These are phyloP conservation scores for Nicotiana rustica DNA, from an alignment of 305 asterid species.

Conservation along the genomic window DNA sequence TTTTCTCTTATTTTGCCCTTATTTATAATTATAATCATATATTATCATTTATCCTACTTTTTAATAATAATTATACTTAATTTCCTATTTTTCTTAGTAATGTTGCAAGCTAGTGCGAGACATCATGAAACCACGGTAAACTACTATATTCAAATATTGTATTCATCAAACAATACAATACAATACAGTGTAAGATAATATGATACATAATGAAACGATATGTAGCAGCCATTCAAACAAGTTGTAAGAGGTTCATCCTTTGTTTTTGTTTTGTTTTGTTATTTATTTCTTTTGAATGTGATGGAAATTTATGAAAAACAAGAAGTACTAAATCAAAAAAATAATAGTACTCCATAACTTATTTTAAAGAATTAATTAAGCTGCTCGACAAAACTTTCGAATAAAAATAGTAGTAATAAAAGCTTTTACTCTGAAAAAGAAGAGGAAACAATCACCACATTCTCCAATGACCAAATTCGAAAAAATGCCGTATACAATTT, in stretches of 20 bases:
- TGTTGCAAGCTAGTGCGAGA: too few relatives aligned
- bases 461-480: slow-evolving; percentile 1
- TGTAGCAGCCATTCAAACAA: too few relatives aligned
- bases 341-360: not conserved
- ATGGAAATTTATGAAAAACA: not conserved
- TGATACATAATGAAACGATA: too few relatives aligned
- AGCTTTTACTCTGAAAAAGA: not conserved
- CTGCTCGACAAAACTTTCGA: not conserved
- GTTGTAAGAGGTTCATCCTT: not conserved
- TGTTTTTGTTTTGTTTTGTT: not conserved
- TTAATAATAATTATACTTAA: too few relatives aligned
- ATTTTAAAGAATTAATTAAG: not conserved
- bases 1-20: too few relatives aligned
- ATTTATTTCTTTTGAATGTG: not conserved
- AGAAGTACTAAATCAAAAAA: not conserved
- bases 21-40: too few relatives aligned
- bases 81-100: too few relatives aligned
- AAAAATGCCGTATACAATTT: not conserved
- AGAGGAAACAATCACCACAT: slow-evolving; percentile 5
- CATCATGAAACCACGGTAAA: too few relatives aligned
- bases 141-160: too few relatives aligned
- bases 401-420: not conserved
- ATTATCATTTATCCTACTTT: too few relatives aligned
- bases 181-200: too few relatives aligned
- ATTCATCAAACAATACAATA: too few relatives aligned